Base-by-base conservation (phyloP, 1,139 yeast genomes). In the Casaregolazyma suthepensis region DNA sequence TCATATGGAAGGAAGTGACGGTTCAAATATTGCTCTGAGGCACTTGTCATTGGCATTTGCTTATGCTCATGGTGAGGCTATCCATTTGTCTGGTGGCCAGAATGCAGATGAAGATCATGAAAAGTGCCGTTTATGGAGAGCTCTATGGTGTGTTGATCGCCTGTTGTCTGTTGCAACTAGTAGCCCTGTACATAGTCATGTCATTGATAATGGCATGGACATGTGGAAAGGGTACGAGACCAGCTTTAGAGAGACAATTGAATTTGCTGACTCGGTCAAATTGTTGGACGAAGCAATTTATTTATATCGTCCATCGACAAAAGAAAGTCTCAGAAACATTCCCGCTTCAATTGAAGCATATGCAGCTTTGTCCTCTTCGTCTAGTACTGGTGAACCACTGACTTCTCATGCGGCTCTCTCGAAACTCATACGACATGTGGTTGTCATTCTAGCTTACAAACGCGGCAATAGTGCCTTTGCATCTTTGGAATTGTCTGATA, bases 61-160 rank as follows among this genome's bases (percentile, higher is more conserved):
- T 56, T 59, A 70, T 53, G 74, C 72, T 1, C 63, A 63, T 31
- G 57, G 69, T n/a, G 56, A 69, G 31, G 75, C 71, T 0, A 61
- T 72, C 18, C 75, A 72, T 54, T 66, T 69, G 56, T 62, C 65
- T 48, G 61, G 57, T 31, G 46, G 56, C 5, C 52, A 53, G 19
- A 49, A 50, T 31, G 52, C 50, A 19, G 42, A 18, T 13, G 62
- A 55, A 23, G 57, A 56, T 43, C 50, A 49, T 45, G 55, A 42
- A 45, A 63, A 59, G 18, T 57, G 70, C 19, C 45, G 35, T 5
- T 26, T 52, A 18, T 71, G 74, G 73, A 68, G 75, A 73, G 60
- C 69, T 43, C 62, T 71, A 43, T 70, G 69, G 61, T 61, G 72
- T 13, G 59, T 71, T 47, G 75, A 72, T 54, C 59, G 72, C 7